Conservation (phyloP, 2,329 filamentous ascomycete species). For the Fusarium tricinctum region DNA sequence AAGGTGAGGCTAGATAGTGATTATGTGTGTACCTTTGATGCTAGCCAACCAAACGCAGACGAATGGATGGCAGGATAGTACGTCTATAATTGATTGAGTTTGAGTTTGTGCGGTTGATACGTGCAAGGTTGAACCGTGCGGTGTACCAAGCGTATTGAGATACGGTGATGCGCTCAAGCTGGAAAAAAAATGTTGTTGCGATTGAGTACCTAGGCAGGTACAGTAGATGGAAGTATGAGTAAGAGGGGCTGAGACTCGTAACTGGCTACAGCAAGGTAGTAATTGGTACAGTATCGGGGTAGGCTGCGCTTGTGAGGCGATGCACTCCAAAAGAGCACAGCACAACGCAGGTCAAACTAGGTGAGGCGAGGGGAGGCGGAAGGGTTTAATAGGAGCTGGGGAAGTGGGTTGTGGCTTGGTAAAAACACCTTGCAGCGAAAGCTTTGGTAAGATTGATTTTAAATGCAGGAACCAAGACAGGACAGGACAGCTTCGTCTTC, state of each 20-base stretch:
- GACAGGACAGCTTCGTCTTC: slow-evolving; percentile 28
- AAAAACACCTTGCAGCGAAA: slow-evolving; percentile 25
- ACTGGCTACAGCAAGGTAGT: slow-evolving; percentile 1
- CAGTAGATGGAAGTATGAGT: slow-evolving; percentile 32
- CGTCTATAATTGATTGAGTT: slow-evolving; percentile 19
- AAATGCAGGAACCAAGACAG: slow-evolving; percentile 40
- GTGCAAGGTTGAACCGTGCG: slow-evolving; percentile 38
- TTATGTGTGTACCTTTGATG: slow-evolving; percentile 46
- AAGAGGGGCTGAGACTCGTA: slow-evolving; percentile 30
- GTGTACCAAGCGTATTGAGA: slow-evolving; percentile 35
- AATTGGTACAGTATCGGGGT: slow-evolving; percentile 15
- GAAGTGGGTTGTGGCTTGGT: slow-evolving; percentile 41
- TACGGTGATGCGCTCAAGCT: slow-evolving; percentile 41
- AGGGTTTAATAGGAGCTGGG: slow-evolving; percentile 39
- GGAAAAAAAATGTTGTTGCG: slow-evolving; percentile 33
- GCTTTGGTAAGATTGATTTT: slow-evolving; percentile 3
- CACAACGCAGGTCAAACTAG: slow-evolving; percentile 14
- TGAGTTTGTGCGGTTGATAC: slow-evolving; percentile 24
- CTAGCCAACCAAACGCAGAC: slow-evolving; percentile 42
- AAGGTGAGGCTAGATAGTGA: slow-evolving; percentile 22
- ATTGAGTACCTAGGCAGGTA: slow-evolving; percentile 15
- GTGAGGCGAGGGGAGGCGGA: slow-evolving; percentile 27
- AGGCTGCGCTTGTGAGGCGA: slow-evolving; percentile 39
- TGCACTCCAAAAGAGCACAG: slow-evolving; percentile 26
- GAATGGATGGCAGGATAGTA: slow-evolving; percentile 34